Evolutionary conservation across 2,329 filamentous ascomycete genomes (phyloP).

Genomic region (Basipetospora sp.): DNA sequence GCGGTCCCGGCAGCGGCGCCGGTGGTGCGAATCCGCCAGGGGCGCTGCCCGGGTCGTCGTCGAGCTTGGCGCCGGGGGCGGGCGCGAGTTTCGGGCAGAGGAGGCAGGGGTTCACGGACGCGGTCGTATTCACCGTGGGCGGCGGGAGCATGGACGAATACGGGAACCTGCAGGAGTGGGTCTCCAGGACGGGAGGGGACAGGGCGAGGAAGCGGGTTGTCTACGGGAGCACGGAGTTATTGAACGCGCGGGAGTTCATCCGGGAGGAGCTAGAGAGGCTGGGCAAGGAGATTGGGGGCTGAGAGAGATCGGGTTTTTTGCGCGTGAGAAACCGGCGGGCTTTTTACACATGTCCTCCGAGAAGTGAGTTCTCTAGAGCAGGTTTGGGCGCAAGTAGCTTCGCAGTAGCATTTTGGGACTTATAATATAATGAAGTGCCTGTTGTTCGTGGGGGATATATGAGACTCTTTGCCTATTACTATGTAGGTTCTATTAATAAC

Average conservation of each 20-base stretch:
- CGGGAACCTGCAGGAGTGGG: constrained; percentile 94
- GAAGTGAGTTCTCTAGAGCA: too few relatives aligned
- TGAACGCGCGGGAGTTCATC: constrained; percentile 55
- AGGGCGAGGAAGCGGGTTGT: constrained; percentile 66
- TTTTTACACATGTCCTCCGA: too few relatives aligned
- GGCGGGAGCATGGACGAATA: constrained; percentile 99
- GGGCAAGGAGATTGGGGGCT: constrained; percentile 35
- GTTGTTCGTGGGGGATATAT: too few relatives aligned
- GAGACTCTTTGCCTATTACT: too few relatives aligned
- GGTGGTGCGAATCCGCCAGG: constrained; percentile 11
- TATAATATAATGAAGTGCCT: too few relatives aligned
- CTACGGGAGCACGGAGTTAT: constrained; percentile 81
- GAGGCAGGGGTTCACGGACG: constrained; percentile 76
- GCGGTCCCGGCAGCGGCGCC: constrained; percentile 31
- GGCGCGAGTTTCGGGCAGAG: constrained; percentile 80
- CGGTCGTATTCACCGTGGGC: constrained; percentile 86
- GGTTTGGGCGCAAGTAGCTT: too few relatives aligned
- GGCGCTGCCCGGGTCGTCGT: constrained; percentile 18
- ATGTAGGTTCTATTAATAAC: too few relatives aligned
- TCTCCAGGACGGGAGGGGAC: constrained; percentile 55
- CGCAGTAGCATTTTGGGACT: too few relatives aligned
- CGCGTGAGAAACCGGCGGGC: too few relatives aligned
- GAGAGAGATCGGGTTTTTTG: too few relatives aligned
- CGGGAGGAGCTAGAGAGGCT: constrained; percentile 47
- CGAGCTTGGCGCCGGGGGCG: constrained; percentile 35